These are phyloP conservation scores for Aegilops longissima DNA, from an alignment of 176 grass and related monocot species.

Conservation along the genomic window DNA sequence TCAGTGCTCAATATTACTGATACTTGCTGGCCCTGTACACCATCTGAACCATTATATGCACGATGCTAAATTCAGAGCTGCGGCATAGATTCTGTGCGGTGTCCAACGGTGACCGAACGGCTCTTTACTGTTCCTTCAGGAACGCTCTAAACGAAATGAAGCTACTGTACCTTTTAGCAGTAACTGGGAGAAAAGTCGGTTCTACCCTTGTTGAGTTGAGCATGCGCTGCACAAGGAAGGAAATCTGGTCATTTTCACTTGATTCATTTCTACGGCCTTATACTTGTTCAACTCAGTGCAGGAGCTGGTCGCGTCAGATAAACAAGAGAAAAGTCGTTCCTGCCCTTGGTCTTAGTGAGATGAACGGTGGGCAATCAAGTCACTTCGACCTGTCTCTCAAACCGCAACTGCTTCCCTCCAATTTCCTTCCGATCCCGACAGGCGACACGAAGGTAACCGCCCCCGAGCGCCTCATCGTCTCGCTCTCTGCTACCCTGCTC, in stretches of 20 bases:
- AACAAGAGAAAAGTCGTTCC: neutral
- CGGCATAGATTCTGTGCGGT: neutral
- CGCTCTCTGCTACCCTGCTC: constrained; percentile 30
- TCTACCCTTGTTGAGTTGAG: neutral
- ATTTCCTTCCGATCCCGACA: constrained; percentile 3
- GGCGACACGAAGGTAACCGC: constrained; percentile 25
- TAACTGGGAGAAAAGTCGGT: neutral
- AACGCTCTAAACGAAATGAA: neutral
- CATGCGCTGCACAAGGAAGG: neutral
- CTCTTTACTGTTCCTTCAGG: constrained; percentile 2
- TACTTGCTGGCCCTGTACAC: constrained; percentile 26
- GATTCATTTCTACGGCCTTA: neutral
- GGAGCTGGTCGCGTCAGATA: neutral
- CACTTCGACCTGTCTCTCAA: constrained; percentile 22
- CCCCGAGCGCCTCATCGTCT: constrained; percentile 27
- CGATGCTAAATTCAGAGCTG: constrained; percentile 3
- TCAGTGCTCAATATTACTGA: constrained; percentile 19
- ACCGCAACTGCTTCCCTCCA: constrained; percentile 42
- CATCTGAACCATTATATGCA: constrained; percentile 16
- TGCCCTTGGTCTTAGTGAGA: neutral
- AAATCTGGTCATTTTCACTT: neutral
- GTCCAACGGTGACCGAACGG: neutral
- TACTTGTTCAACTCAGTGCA: neutral
- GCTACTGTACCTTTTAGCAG: neutral
- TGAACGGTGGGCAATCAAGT: constrained; percentile 15